phyloP scores from a whole-genome alignment of 23 red algal genomes.

The Chondrus crispus region DNA sequence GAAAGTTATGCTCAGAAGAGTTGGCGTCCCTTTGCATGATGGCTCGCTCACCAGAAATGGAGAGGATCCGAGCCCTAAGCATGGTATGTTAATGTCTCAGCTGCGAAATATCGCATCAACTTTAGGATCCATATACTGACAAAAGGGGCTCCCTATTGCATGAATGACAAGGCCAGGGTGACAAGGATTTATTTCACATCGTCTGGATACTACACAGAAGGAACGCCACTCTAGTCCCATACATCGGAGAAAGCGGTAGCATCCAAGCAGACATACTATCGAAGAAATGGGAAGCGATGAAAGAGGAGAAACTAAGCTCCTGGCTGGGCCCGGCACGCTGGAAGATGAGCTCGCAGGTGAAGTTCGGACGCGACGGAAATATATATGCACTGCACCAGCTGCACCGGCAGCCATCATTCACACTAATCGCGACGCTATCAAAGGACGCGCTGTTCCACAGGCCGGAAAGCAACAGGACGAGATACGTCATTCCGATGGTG shows the following conservation, averaged over 20 bases:
- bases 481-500: neutral
- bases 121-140: no score
- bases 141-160: no score
- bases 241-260: constrained; percentile 32
- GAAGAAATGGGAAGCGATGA: neutral
- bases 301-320: neutral
- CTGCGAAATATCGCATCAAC: no score
- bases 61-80: constrained; percentile 22
- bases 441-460: neutral
- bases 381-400: constrained; percentile 53
- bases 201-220: constrained; percentile 52
- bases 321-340: neutral
- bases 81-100: constrained; percentile 26
- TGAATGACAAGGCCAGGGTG: neutral
- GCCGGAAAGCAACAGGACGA: neutral
- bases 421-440: neutral
- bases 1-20: neutral
- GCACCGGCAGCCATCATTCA: neutral
- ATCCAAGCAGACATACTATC: neutral
- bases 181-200: constrained; percentile 61
- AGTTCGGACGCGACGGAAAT: constrained; percentile 39
- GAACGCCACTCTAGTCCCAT: constrained; percentile 43
- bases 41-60: neutral
- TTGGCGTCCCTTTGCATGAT: constrained; percentile 10
- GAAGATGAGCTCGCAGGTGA: constrained; percentile 54